Evolutionary conservation across 139 green algal genomes (phyloP).

Genomic region (Dunaliella primolecta): DNA sequence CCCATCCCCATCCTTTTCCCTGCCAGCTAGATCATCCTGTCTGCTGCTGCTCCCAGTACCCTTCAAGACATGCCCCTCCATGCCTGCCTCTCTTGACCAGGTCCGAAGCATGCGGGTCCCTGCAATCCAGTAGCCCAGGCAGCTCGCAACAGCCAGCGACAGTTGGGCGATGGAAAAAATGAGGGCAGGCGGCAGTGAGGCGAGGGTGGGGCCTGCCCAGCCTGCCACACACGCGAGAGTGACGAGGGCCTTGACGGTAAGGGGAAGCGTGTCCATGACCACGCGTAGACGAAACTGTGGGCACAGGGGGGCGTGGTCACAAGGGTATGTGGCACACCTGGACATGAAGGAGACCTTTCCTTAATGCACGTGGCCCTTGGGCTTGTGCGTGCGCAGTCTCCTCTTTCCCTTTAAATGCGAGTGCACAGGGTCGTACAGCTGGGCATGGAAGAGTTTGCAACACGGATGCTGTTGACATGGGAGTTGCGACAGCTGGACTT

Average conservation of each 20-base stretch:
- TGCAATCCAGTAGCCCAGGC: constrained; percentile 41
- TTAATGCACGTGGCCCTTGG: too few relatives aligned
- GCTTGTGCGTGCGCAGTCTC: too few relatives aligned
- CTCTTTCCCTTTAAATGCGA: too few relatives aligned
- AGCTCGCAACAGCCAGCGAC: constrained; percentile 41
- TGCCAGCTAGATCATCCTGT: not conserved
- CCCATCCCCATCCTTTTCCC: not conserved
- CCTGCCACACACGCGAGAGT: constrained; percentile 44
- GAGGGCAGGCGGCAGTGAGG: constrained; percentile 29
- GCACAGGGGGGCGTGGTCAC: too few relatives aligned
- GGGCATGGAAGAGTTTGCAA: too few relatives aligned
- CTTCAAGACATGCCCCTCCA: not conserved
- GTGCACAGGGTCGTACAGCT: too few relatives aligned
- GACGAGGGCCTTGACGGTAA: not conserved
- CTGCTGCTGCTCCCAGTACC: not conserved
- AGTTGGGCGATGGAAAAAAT: constrained; percentile 65
- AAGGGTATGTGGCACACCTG: too few relatives aligned
- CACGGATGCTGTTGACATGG: too few relatives aligned
- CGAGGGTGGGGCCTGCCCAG: constrained; percentile 25
- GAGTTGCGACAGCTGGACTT: too few relatives aligned
- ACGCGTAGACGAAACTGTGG: not conserved
- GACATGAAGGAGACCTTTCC: too few relatives aligned
- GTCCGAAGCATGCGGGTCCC: not conserved
- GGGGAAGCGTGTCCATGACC: not conserved
- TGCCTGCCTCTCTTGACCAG: not conserved